A percentile compares a stretch with the other conserved stretches of the same genome.
Evolutionary conservation across 441 rosid genomes (phyloP).

Genomic region (Croton laevigatus): DNA sequence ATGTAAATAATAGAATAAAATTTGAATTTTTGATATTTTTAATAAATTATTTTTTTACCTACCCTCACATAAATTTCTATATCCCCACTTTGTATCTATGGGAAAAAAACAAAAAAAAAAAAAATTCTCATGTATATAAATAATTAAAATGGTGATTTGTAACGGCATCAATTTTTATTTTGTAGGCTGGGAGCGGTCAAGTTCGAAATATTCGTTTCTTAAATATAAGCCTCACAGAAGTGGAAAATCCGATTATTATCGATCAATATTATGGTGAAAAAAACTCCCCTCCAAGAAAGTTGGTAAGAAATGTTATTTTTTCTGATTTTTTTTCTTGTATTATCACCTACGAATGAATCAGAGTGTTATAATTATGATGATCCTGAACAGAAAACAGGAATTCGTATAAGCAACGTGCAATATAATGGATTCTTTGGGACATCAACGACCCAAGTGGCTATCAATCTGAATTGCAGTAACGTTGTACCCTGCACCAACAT

Average conservation of each 20-base stretch:
- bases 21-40: no score
- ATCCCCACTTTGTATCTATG: no score
- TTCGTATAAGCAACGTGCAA: conserved; percentile 37
- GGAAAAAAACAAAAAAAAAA: no score
- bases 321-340: neutral
- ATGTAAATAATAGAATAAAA: no score
- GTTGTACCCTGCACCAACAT: conserved; percentile 37
- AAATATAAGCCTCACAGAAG: conserved; percentile 32
- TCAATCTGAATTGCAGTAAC: conserved; percentile 44
- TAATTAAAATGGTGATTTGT: no score
- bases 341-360: no score
- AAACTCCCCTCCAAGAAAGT: neutral
- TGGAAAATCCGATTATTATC: conserved; percentile 46
- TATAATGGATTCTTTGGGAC: conserved; percentile 40
- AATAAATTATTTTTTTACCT: no score
- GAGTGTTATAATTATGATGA: neutral
- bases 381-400: conserved; percentile 22
- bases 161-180: neutral
- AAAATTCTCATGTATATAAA: neutral
- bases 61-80: no score
- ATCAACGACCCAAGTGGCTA: conserved; percentile 38
- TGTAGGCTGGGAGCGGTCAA: conserved; percentile 38
- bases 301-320: conserved; percentile 23
- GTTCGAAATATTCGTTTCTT: conserved; percentile 35
- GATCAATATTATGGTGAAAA: conserved; percentile 45